A percentile compares a stretch with the other conserved stretches of the same genome.
phyloP scores from a whole-genome alignment of 495 filamentous ascomycete genomes.

The Xanthoparmelia taractica region DNA sequence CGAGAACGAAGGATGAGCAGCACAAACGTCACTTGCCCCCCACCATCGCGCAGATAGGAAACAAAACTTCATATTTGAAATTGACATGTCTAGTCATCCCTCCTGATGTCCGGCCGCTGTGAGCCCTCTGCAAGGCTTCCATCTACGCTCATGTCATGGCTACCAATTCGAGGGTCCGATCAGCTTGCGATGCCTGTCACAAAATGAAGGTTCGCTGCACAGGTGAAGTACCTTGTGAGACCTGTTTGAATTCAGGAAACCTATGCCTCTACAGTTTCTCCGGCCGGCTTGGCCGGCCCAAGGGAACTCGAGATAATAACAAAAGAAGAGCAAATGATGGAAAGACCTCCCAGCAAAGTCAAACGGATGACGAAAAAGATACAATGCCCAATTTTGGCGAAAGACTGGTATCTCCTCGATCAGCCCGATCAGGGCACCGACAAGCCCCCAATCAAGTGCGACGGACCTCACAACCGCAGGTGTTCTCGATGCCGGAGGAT shows the following conservation, averaged over 20 bases:
- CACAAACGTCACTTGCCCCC: neutral
- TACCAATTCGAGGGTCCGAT: slow-evolving; percentile 12
- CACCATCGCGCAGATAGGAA: neutral
- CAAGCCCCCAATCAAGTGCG: slow-evolving; percentile 2
- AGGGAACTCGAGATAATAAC: slow-evolving; percentile 13
- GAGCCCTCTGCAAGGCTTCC: slow-evolving; percentile 5
- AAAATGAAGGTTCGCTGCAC: slow-evolving; percentile 17
- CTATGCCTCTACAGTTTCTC: slow-evolving; percentile 16
- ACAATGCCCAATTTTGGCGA: neutral
- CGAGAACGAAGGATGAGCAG: slow-evolving; percentile 2
- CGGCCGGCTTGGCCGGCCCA: slow-evolving; percentile 15
- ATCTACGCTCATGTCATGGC: slow-evolving; percentile 9
- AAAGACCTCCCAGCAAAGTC: slow-evolving; percentile 1
- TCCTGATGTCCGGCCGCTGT: slow-evolving; percentile 1
- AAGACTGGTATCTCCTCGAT: slow-evolving; percentile 7
- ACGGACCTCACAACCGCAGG: neutral
- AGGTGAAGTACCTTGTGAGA: slow-evolving; percentile 16
- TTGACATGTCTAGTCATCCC: slow-evolving; percentile 5
- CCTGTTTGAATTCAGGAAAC: slow-evolving; percentile 14
- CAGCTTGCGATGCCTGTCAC: slow-evolving; percentile 16
- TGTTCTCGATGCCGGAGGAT: slow-evolving; percentile 5
- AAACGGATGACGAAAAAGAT: slow-evolving; percentile 11
- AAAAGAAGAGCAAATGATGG: slow-evolving; percentile 7
- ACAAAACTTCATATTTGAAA: neutral
- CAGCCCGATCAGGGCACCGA: slow-evolving; percentile 9